These are phyloP conservation scores for Aphanomyces cochlioides DNA, from an alignment of 352 stramenopile genomes.

Conservation along the genomic window DNA sequence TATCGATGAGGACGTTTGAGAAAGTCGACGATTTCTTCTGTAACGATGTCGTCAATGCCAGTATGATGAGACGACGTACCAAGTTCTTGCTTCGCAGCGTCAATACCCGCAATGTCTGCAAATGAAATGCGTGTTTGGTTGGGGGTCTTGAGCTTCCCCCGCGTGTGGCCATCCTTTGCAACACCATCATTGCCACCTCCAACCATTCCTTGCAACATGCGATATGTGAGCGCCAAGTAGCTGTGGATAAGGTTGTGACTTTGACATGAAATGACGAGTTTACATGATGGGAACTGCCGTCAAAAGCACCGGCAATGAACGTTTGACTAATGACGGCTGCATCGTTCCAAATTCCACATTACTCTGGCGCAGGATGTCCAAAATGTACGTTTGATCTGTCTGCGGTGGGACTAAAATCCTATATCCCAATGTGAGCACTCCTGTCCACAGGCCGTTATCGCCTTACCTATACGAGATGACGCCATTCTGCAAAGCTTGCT, in stretches of 20 bases:
- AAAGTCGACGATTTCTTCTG: slow-evolving; percentile 93
- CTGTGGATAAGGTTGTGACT: slow-evolving; percentile 29
- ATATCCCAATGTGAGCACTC: not conserved
- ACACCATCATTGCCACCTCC: slow-evolving; percentile 42
- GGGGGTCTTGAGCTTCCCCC: slow-evolving; percentile 44
- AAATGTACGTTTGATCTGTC: slow-evolving; percentile 65
- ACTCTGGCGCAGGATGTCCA: slow-evolving; percentile 55
- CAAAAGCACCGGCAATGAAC: slow-evolving; percentile 53
- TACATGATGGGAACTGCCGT: slow-evolving; percentile 72
- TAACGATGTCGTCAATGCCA: not conserved
- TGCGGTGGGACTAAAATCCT: slow-evolving; percentile 69
- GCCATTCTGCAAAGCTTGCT: slow-evolving; percentile 13
- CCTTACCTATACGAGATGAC: slow-evolving; percentile 13
- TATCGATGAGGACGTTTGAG: slow-evolving; percentile 89
- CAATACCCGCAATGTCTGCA: slow-evolving; percentile 91
- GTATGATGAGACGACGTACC: slow-evolving; percentile 31
- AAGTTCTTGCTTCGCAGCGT: slow-evolving; percentile 91
- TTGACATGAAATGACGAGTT: slow-evolving; percentile 1
- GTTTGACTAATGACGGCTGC: slow-evolving; percentile 43
- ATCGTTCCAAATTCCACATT: slow-evolving; percentile 70
- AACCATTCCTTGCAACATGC: slow-evolving; percentile 72
- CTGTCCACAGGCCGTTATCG: not conserved
- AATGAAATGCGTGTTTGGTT: slow-evolving; percentile 67
- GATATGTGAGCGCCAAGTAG: slow-evolving; percentile 82
- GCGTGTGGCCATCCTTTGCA: slow-evolving; percentile 52